A percentile compares a stretch with the other conserved stretches of the same genome.
Conservation (phyloP, 805 yeast species). For the Cyberlindnera maclurae region DNA sequence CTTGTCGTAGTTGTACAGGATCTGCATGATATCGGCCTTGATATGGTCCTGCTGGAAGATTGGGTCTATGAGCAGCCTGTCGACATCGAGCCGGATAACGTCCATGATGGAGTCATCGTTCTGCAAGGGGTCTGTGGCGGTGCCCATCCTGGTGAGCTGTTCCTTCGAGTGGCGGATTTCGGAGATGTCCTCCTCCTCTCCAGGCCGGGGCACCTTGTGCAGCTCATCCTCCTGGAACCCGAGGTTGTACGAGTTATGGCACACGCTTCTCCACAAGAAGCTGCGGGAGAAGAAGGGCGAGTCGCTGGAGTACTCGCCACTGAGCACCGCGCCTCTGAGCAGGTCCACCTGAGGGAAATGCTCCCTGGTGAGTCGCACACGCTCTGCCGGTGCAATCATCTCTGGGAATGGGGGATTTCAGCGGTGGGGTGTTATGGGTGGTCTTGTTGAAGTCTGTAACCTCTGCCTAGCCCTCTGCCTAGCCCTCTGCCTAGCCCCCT, state of each 20-base stretch:
- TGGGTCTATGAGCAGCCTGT: conserved; percentile 21
- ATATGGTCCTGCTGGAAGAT: conserved; percentile 11
- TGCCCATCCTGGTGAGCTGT: conserved; percentile 2
- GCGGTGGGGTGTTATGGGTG: too few relatives aligned
- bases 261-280: conserved; percentile 19
- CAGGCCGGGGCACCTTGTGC: conserved; percentile 6
- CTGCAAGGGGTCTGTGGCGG: conserved; percentile 7
- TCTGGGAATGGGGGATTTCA: too few relatives aligned
- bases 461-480: too few relatives aligned
- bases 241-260: conserved; percentile 15
- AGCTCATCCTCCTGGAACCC: conserved; percentile 17
- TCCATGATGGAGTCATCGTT: conserved; percentile 12
- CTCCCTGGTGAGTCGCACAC: conserved; percentile 13
- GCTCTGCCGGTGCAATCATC: conserved; percentile 8
- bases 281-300: conserved; percentile 16
- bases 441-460: too few relatives aligned
- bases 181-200: not conserved
- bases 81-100: conserved; percentile 23
- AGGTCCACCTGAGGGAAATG: conserved; percentile 14
- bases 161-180: conserved; percentile 4
- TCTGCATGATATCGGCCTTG: conserved; percentile 17
- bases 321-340: conserved; percentile 17
- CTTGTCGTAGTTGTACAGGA: conserved; percentile 20
- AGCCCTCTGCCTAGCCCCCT: too few relatives aligned
- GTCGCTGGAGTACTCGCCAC: conserved; percentile 16